phyloP scores from a whole-genome alignment of 768 basidiomycete species.

The Pluteus cervinus region DNA sequence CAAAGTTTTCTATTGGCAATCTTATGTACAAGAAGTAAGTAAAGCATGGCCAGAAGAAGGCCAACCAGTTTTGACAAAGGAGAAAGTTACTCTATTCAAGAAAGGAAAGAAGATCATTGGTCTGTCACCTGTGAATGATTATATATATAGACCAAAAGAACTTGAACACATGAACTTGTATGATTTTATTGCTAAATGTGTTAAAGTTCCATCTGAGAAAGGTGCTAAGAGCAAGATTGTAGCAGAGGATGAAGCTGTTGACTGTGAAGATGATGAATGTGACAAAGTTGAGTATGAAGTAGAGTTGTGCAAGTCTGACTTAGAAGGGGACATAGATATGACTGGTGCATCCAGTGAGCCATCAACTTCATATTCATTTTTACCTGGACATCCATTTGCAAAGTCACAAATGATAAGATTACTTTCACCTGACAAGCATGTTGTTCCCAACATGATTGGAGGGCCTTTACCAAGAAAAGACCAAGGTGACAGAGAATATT shows the following conservation, averaged over 20 bases:
- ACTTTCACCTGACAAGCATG: background rate
- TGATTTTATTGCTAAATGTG: conserved; percentile 24
- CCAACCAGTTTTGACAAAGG: conserved; percentile 4
- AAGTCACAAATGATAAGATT: conserved; percentile 11
- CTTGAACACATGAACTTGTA: conserved; percentile 14
- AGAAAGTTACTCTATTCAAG: conserved; percentile 9
- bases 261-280: conserved; percentile 4
- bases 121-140: conserved; percentile 18
- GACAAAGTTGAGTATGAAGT: background rate
- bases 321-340: background rate
- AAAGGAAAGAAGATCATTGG: conserved; percentile 9
- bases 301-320: background rate
- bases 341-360: background rate
- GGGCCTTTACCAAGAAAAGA: conserved; percentile 23
- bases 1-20: conserved; percentile 21
- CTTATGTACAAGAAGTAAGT: conserved; percentile 15
- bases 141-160: conserved; percentile 15
- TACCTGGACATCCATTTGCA: conserved; percentile 10
- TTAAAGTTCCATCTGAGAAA: conserved; percentile 9
- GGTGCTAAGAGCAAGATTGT: conserved; percentile 1
- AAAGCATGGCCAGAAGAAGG: conserved; percentile 8
- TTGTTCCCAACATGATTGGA: conserved; percentile 24
- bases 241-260: conserved; percentile 4
- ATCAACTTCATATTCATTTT: conserved; percentile 5
- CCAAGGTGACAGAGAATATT: conserved; percentile 22